Evolutionary conservation across 75 land plant genomes (phyloP).

Genomic region (Selaginella tamariscina): DNA sequence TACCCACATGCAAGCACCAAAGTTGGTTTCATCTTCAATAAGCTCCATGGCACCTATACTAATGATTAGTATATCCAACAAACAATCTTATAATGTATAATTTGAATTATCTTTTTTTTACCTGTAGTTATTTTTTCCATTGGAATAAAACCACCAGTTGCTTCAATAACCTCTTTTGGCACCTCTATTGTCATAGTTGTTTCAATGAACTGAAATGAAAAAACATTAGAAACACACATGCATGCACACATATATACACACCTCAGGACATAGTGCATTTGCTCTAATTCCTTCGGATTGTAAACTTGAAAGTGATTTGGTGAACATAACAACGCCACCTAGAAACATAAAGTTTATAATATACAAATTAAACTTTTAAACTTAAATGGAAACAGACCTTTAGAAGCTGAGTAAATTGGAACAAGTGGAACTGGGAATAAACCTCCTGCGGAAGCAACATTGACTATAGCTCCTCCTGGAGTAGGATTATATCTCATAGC

Average conservation of each 20-base stretch:
- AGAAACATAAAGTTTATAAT: neutral
- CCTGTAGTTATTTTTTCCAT: neutral
- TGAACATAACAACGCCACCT: neutral
- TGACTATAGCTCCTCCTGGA: conserved; percentile 53
- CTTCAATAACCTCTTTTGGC: neutral
- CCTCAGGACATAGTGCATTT: neutral
- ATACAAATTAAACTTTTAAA: neutral
- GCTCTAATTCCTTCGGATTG: neutral
- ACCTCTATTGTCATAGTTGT: neutral
- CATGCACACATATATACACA: neutral
- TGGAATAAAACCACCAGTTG: neutral
- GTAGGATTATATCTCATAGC: conserved; percentile 53
- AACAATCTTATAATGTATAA: no score
- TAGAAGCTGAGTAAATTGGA: conserved; percentile 56
- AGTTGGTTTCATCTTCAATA: conserved; percentile 70
- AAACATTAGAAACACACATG: neutral
- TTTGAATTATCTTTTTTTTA: no score
- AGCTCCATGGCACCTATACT: conserved; percentile 68
- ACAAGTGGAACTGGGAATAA: conserved; percentile 52
- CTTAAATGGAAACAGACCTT: conserved; percentile 62
- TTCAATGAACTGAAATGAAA: neutral
- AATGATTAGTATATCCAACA: neutral
- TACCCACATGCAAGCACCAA: conserved; percentile 87
- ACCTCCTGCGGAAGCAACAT: conserved; percentile 85
- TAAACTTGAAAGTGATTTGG: neutral